Base-by-base conservation (phyloP, 805 yeast genomes). In the Isabelozyma rhagii region DNA sequence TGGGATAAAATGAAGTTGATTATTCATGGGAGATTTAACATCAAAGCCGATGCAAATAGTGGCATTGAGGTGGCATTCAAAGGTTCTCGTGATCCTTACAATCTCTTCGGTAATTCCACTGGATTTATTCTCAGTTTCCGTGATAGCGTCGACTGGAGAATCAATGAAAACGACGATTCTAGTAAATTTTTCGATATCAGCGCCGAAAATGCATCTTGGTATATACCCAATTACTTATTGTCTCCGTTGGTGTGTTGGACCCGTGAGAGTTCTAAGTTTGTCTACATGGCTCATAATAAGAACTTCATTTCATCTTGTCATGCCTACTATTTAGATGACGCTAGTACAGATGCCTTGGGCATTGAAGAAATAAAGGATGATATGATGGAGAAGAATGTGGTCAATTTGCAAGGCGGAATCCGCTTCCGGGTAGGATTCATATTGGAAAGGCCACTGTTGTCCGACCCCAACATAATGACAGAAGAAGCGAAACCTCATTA, bases 1-100 rank as follows among this genome's bases (percentile, higher is more conserved):
- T 92, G 98, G 98, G 98, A 92, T 66, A 93, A 91, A 63, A 67
- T 90, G 27, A 71, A 97, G 45, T 76, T 84, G 28, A 74, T 86
- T 13, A 70, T 90, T 57, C 97, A 92, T 69, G 96, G 96, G 0
- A 78, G 81, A 15, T 67, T 85, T 47, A 66, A 64, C 2, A 74
- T 90, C 48, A 61, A 68, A 13, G 79, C 88, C 76, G 67, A 67
- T 2, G 65, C 79, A 18, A 70, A 78, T 1, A 60, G 82, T 10
- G 72, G 75, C 15, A 72, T 87, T 42, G 79, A 82, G 49, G 77
- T 86, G 6, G 76, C 82, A 2, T 71, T 86, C 58, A 87, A 89
- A 60, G 94, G 96, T 1, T 81, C 93, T 0, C 75, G 83, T 47
- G 85, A 86, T 58, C 98, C 98, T 0, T 91, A 91, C 61, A 72